Evolutionary conservation across 179 eudicot genomes (phyloP), one percentile per base, ranked within the genome.

Genomic region (Camellia oleifera): DNA sequence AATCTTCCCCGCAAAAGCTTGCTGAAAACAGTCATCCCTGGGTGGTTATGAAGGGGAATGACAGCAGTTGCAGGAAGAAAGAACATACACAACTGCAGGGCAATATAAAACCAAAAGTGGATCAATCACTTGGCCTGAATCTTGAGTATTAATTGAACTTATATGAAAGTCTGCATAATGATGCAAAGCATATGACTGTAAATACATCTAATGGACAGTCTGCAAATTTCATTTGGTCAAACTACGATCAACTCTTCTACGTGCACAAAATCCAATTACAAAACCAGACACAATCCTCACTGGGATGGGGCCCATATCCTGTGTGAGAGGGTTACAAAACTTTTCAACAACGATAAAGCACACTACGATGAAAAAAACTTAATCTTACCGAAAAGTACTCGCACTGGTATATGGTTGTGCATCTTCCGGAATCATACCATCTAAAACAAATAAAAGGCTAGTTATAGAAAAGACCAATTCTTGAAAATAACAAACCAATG

Each of bases 31-130:
- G 96, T 90, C 94, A 92, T 90, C 74, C 81, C 93, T 0, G 96
- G 96, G 84, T 92, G 96, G 78, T 92, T 90, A 80, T 92, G 96
- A 73, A 92, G 88, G 20, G 96, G 95, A 78, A 92, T 92, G 75
- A 90, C 89, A 62, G 83, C 89, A n/a, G 82, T 72, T 69, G 91
- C 84, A 32, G 97, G 97, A 56, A 94, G 87, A 83, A 90, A 90
- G 87, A 94, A 91, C 46, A 94, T 85, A 50, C 85, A 72, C 73
- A 88, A 10, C 91, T 88, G 86, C 83, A 81, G 18, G 69, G 7
- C n/a, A 74, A 15, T 58, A 26, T 52, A 71, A 61, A 20, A 48
- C 42, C 48, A 40, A 40, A 18, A 32, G 15, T 12, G 10, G 48
- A 67, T 68, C 74, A 77, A 40, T 40, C 13, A 48, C 15, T 48